A percentile compares a stretch with the other conserved stretches of the same genome.
Conservation (phyloP, 2,329 filamentous ascomycete genomes). For the Aspergillus tanneri region DNA sequence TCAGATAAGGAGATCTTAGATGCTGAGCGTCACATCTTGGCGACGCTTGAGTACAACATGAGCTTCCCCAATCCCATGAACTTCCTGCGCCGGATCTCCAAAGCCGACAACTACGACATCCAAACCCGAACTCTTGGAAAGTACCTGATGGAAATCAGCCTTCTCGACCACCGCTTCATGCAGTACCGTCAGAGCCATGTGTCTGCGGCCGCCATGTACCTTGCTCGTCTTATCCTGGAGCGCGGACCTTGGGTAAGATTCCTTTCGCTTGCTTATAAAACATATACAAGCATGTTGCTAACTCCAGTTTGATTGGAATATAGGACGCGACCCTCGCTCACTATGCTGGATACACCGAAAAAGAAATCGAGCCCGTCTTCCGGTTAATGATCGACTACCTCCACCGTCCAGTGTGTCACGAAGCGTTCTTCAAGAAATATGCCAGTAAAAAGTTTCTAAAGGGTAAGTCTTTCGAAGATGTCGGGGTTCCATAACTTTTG, state of each 20-base stretch:
- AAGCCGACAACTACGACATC: constrained; percentile 99
- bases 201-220: constrained; percentile 91
- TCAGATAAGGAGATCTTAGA: constrained; percentile 91
- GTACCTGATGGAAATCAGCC: constrained; percentile 95
- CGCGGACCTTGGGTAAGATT: constrained; percentile 82
- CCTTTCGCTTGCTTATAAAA: neutral
- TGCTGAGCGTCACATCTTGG: constrained; percentile 92
- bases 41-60: constrained; percentile 90
- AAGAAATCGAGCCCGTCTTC: constrained; percentile 89
- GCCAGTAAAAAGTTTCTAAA: constrained; percentile 99
- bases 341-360: constrained; percentile 90
- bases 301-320: too few species aligned
- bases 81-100: constrained; percentile 96
- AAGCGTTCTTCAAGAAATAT: constrained; percentile 99
- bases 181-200: constrained; percentile 83
- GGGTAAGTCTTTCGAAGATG: constrained; percentile 62
- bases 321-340: constrained; percentile 81
- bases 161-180: constrained; percentile 94
- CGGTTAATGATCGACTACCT: constrained; percentile 96
- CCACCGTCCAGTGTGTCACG: constrained; percentile 82
- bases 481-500: neutral
- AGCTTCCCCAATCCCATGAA: constrained; percentile 99
- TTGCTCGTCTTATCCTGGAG: constrained; percentile 85
- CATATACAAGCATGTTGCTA: too few species aligned
- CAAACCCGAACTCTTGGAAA: constrained; percentile 96